A percentile compares a stretch with the other conserved stretches of the same genome.
Conservation (phyloP, 1,139 yeast genomes). For the Geotrichum carabidarum region DNA sequence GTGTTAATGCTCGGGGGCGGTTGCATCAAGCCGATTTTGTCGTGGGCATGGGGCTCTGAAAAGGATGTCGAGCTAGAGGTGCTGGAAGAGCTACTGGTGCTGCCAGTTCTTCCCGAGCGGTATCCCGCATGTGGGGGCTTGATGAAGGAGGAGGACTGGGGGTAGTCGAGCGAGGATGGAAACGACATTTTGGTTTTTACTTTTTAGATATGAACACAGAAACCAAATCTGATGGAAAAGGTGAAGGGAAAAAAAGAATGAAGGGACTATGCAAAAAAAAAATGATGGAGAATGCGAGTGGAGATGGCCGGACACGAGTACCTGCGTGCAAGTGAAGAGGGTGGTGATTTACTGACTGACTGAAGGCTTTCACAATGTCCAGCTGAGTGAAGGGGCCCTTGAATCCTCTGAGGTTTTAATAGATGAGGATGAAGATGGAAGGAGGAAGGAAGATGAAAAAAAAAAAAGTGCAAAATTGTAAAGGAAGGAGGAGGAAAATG, state of each 20-base stretch:
- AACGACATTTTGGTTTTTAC: not conserved
- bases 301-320: not conserved
- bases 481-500: too few species aligned
- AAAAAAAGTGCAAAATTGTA: not conserved
- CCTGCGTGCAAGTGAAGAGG: not conserved
- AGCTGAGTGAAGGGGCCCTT: not conserved
- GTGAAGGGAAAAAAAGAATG: too few species aligned
- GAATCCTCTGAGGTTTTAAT: not conserved
- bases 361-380: not conserved
- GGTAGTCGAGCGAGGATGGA: not conserved
- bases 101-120: not conserved
- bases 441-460: not conserved
- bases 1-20: not conserved
- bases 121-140: not conserved
- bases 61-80: conserved; percentile 90
- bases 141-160: not conserved
- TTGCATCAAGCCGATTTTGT: not conserved
- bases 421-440: not conserved
- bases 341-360: not conserved
- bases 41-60: conserved; percentile 54
- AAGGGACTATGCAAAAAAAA: too few species aligned
- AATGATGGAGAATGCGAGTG: not conserved
- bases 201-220: not conserved
- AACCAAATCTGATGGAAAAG: too few species aligned
- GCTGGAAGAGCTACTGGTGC: conserved; percentile 53